phyloP scores from a whole-genome alignment of 176 grass and related monocot species.

The Musa schizocarpa region DNA sequence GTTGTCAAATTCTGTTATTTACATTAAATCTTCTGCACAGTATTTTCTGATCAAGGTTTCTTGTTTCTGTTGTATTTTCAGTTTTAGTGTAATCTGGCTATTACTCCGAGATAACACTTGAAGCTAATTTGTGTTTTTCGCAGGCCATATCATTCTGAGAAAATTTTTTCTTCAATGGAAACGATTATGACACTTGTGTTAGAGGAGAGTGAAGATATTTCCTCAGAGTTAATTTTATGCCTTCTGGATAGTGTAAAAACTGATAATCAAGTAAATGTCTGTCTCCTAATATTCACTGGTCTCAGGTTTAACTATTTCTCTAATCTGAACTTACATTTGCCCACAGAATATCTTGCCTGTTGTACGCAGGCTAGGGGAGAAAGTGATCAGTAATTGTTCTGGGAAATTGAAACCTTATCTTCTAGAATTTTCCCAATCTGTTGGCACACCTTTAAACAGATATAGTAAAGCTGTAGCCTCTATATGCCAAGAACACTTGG shows the following conservation, averaged over 20 bases:
- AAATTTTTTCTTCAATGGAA: constrained; percentile 52
- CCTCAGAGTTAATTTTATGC: constrained; percentile 38
- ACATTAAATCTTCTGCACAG: too few relatives aligned
- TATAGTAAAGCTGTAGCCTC: constrained; percentile 39
- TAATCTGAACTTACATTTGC: background rate
- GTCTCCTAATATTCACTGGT: background rate
- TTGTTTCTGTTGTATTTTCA: background rate
- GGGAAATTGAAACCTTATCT: constrained; percentile 50
- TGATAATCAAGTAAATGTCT: constrained; percentile 40
- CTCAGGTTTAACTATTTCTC: background rate
- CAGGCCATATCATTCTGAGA: constrained; percentile 48
- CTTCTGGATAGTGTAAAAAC: constrained; percentile 52
- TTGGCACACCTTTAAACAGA: constrained; percentile 25
- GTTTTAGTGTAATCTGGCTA: background rate
- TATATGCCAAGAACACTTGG: constrained; percentile 37
- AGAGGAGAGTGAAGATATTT: constrained; percentile 75
- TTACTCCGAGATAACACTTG: background rate
- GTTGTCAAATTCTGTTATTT: too few relatives aligned
- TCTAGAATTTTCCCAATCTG: constrained; percentile 29
- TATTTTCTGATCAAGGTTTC: background rate
- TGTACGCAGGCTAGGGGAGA: constrained; percentile 55
- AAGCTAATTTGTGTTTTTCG: constrained; percentile 18
- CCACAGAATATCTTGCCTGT: constrained; percentile 42
- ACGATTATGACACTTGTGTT: constrained; percentile 58
- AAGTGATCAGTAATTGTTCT: constrained; percentile 39